Base-by-base conservation (phyloP, 768 basidiomycete species). In the Lactarius akahatsu region DNA sequence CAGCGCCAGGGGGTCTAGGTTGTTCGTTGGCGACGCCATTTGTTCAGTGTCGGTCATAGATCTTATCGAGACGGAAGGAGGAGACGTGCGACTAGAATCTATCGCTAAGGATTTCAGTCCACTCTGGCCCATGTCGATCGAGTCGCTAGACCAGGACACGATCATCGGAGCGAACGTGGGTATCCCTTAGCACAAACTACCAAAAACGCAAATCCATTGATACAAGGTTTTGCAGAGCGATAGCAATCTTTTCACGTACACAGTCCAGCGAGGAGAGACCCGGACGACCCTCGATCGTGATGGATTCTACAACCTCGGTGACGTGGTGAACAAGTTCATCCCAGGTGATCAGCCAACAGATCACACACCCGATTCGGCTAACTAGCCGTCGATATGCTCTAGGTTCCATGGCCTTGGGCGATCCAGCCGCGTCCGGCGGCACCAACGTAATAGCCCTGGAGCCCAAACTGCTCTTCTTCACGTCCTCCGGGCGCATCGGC, bases 11-110 rank as follows among this genome's bases (percentile, higher is more conserved):
- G 82, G 79, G 2, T 76, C 86, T 66, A 78, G 76, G 56, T 74
- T 96, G 30, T 76, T 91, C 20, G 82, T 87, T n/a, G 91, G 91
- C 41, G 95, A 97, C 72, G 86, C 88, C 9, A 83, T 96, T 32
- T 86, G 85, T 73, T 94, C 93, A 0, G 81, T 96, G 20, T 88
- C 92, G 3, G 70, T 93, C 32, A 78, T 96, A 38, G 82, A 82
- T 63, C 74, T 89, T 59, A 50, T 63, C 20, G 67, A 71, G 2
- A 78, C 77, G 15, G 77, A 74, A 3, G 80, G 78, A 66, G 73
- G 90, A 4, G 34, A 73, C 10, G 28, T 64, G 62, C 67, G 68
- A 50, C 55, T 71, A 5, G 56, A 80, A 40, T 81, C 82, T 38
- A 75, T 89, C 16, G 91, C 89, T 10, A 85, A 85, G 69, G 91